Conservation (phyloP, 208 protist species). For the Leishmania tropica region DNA sequence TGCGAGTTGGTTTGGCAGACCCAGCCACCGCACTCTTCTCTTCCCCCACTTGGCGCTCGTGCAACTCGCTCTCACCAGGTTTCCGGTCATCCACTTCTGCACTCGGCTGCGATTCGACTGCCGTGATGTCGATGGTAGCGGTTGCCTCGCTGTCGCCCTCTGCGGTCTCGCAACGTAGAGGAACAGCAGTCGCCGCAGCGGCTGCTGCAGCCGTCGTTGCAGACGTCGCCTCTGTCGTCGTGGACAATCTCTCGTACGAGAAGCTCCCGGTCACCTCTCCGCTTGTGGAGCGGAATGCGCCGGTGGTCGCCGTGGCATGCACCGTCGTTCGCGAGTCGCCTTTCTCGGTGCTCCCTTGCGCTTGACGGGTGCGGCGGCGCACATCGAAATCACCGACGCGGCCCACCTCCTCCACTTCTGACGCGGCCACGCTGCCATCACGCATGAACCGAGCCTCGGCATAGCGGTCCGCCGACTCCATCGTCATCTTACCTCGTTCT, state of each 20-base stretch:
- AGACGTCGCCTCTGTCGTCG: slow-evolving; percentile 9
- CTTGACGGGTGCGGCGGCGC: slow-evolving; percentile 14
- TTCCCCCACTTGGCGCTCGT: slow-evolving; percentile 9
- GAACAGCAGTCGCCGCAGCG: neutral
- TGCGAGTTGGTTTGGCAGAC: neutral
- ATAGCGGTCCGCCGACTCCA: slow-evolving; percentile 24
- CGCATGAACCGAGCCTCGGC: slow-evolving; percentile 29
- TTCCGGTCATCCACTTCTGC: neutral
- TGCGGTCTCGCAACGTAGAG: neutral
- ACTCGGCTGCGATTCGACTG: neutral
- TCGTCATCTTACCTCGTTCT: slow-evolving; percentile 17
- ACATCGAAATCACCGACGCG: slow-evolving; percentile 29
- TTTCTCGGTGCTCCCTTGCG: slow-evolving; percentile 7
- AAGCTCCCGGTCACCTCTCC: slow-evolving; percentile 34
- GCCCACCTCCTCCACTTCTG: slow-evolving; percentile 24
- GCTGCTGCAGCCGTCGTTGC: neutral
- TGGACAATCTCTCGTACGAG: slow-evolving; percentile 15
- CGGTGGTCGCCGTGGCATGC: slow-evolving; percentile 16
- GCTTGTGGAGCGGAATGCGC: slow-evolving; percentile 26
- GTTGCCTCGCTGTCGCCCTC: neutral
- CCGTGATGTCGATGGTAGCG: slow-evolving; percentile 10
- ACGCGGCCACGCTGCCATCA: slow-evolving; percentile 22
- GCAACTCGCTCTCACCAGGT: neutral
- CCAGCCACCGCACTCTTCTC: slow-evolving; percentile 4
- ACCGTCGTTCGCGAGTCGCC: slow-evolving; percentile 21